These are phyloP conservation scores for Trichothecium sympodiale DNA, from an alignment of 2,329 filamentous ascomycete genomes.

Conservation along the genomic window DNA sequence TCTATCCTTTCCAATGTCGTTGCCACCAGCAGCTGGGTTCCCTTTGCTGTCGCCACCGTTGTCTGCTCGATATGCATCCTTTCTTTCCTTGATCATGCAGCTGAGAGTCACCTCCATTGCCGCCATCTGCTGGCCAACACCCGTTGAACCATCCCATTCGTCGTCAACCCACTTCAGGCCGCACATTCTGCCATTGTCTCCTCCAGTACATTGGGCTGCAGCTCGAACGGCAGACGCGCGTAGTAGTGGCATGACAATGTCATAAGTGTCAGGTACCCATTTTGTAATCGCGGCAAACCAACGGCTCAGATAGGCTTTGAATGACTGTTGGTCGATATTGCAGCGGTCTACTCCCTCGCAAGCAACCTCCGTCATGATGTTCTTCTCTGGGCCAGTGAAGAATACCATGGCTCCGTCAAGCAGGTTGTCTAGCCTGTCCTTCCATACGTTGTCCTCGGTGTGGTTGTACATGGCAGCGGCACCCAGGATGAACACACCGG, in stretches of 20 bases:
- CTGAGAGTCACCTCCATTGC: constrained; percentile 54
- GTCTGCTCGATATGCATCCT: constrained; percentile 31
- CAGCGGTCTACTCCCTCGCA: constrained; percentile 53
- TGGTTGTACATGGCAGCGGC: constrained; percentile 61
- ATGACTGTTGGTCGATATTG: constrained; percentile 50
- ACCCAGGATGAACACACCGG: constrained; percentile 54
- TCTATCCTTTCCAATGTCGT: constrained; percentile 27
- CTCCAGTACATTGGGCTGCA: constrained; percentile 45
- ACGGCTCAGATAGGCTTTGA: constrained; percentile 51
- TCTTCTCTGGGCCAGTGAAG: constrained; percentile 37
- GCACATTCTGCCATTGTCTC: constrained; percentile 45
- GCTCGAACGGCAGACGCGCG: constrained; percentile 45
- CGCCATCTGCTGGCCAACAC: constrained; percentile 62
- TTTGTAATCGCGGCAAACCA: constrained; percentile 53
- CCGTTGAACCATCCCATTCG: constrained; percentile 46
- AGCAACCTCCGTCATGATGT: constrained; percentile 54
- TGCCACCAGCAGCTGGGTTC: constrained; percentile 32
- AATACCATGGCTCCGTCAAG: constrained; percentile 42
- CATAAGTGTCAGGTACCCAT: constrained; percentile 49
- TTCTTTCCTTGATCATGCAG: constrained; percentile 39
- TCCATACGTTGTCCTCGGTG: constrained; percentile 40
- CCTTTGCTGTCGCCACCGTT: constrained; percentile 48
- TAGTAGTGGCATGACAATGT: constrained; percentile 41
- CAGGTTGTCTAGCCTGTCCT: constrained; percentile 44
- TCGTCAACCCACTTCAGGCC: constrained; percentile 48